These are phyloP conservation scores for Penicillium janthinellum DNA, from an alignment of 2,329 filamentous ascomycete species.

Conservation along the genomic window DNA sequence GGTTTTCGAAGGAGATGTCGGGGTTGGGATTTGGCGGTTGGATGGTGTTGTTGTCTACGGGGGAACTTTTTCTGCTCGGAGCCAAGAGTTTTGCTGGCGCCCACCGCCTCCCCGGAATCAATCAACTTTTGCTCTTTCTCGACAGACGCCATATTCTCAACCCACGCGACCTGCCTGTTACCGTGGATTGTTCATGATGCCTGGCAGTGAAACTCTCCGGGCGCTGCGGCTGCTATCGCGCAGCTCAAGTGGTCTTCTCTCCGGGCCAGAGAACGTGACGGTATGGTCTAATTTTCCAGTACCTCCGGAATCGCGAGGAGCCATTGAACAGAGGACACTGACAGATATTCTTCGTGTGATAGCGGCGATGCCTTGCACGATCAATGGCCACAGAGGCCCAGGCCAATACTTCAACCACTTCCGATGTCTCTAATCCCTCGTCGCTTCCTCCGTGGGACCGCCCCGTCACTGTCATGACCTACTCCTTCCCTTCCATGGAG, in stretches of 20 bases:
- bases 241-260: constrained; percentile 38
- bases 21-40: constrained; percentile 20
- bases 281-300: constrained; percentile 28
- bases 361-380: constrained; percentile 49
- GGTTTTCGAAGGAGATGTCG: constrained; percentile 16
- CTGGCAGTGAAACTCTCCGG: constrained; percentile 39
- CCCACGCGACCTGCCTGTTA: constrained; percentile 10
- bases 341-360: constrained; percentile 25
- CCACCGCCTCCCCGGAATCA: constrained; percentile 34
- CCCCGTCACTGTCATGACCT: constrained; percentile 80
- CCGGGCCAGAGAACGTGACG: constrained; percentile 39
- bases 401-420: constrained; percentile 24
- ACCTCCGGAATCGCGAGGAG: constrained; percentile 2
- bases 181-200: constrained; percentile 32
- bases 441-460: constrained; percentile 40
- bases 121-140: constrained; percentile 38
- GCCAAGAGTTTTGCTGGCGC: constrained; percentile 39
- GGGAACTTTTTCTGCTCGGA: constrained; percentile 42
- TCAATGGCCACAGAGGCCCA: constrained; percentile 54
- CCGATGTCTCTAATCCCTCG: constrained; percentile 27
- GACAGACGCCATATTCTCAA: constrained; percentile 17
- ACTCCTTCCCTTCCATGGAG: constrained; percentile 87
- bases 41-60: constrained; percentile 30
- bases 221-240: constrained; percentile 43
- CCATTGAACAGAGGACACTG: constrained; percentile 4